phyloP scores from a whole-genome alignment of 1,284 basidiomycete species.

The Apiotrichum gamsii region DNA sequence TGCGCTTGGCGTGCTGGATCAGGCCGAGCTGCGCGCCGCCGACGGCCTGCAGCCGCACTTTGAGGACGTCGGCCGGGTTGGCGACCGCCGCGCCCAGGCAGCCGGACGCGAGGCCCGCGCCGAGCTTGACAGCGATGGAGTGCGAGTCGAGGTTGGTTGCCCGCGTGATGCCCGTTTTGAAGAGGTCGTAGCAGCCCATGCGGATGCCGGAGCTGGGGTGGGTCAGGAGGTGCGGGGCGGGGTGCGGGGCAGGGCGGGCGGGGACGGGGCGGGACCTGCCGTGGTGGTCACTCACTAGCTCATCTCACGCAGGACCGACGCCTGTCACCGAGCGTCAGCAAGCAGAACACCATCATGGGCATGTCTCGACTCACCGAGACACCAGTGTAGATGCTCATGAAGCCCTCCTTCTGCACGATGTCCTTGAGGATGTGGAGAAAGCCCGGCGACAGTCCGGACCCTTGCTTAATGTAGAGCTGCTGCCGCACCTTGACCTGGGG shows the following conservation, averaged over 20 bases:
- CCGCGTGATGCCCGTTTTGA: slow-evolving; percentile 9
- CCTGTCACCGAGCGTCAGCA: not conserved
- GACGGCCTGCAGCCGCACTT: slow-evolving; percentile 16
- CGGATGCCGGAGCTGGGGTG: slow-evolving; percentile 16
- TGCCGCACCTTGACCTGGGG: slow-evolving; percentile 16
- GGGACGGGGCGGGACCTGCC: not conserved
- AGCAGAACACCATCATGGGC: too few species aligned
- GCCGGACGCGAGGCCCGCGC: slow-evolving; percentile 11
- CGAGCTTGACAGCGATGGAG: slow-evolving; percentile 15
- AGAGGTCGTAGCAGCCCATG: slow-evolving; percentile 18
- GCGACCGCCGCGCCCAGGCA: slow-evolving; percentile 15
- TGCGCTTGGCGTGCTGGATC: slow-evolving; percentile 1
- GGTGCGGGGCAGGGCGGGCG: not conserved
- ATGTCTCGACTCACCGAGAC: slow-evolving; percentile 11
- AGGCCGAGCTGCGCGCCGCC: slow-evolving; percentile 8
- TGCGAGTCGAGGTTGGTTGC: slow-evolving; percentile 11
- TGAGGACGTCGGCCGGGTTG: slow-evolving; percentile 20
- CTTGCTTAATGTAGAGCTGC: slow-evolving; percentile 18
- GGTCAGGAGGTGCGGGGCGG: not conserved
- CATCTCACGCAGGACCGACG: slow-evolving; percentile 14
- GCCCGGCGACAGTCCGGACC: slow-evolving; percentile 6
- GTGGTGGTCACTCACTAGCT: slow-evolving; percentile 5
- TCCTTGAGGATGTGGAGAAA: slow-evolving; percentile 8
- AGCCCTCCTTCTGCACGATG: slow-evolving; percentile 14
- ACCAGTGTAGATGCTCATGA: slow-evolving; percentile 13